Evolutionary conservation across 441 rosid species (phyloP).

Genomic region (Daphne laureola): DNA sequence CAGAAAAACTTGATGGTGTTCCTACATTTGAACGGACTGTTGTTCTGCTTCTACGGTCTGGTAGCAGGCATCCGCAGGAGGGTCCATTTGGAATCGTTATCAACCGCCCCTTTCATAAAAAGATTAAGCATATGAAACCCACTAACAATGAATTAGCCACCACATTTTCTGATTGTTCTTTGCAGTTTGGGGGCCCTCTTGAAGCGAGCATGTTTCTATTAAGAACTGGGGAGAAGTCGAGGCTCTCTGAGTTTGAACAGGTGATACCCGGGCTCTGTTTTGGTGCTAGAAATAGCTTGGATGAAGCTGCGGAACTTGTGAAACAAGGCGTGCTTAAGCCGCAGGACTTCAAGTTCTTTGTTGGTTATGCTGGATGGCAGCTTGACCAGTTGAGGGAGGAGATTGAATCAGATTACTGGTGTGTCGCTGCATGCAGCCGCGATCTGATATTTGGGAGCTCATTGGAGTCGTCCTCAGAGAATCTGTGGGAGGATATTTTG

Average conservation of each 20-base stretch:
- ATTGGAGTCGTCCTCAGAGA: constrained; percentile 37
- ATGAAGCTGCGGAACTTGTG: constrained; percentile 72
- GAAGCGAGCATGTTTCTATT: constrained; percentile 80
- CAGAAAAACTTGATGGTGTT: constrained; percentile 84
- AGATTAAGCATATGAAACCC: constrained; percentile 71
- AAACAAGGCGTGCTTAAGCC: constrained; percentile 69
- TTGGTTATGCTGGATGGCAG: constrained; percentile 92
- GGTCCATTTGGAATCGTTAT: constrained; percentile 89
- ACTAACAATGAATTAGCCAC: constrained; percentile 65
- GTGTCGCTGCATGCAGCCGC: constrained; percentile 77
- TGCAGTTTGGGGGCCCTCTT: constrained; percentile 91
- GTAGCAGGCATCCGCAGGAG: constrained; percentile 74
- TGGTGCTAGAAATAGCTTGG: constrained; percentile 72
- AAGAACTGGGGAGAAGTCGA: constrained; percentile 40
- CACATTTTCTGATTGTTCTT: constrained; percentile 70
- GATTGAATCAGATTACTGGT: constrained; percentile 75
- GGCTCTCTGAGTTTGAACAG: constrained; percentile 68
- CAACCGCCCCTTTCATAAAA: constrained; percentile 79
- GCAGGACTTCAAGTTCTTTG: constrained; percentile 81
- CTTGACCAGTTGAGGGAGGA: constrained; percentile 83
- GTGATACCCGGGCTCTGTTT: constrained; percentile 78
- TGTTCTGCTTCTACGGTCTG: constrained; percentile 81
- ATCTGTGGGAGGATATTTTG: constrained; percentile 84
- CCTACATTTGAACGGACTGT: constrained; percentile 76
- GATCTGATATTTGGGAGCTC: constrained; percentile 52